phyloP scores from a whole-genome alignment of 78 protist species.

The Creolimax fragrantissima region DNA sequence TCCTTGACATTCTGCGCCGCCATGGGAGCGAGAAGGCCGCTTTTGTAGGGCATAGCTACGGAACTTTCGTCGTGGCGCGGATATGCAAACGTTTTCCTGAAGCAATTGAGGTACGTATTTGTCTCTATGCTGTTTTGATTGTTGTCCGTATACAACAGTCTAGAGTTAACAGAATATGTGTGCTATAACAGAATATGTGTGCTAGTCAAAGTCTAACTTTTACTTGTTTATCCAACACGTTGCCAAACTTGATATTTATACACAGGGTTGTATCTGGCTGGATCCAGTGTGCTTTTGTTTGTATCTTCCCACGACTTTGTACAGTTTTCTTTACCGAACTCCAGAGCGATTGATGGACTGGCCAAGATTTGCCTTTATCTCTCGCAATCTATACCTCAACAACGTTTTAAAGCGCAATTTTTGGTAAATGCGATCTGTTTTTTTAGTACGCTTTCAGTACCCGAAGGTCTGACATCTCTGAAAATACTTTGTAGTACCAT shows the following conservation, averaged over 20 bases:
- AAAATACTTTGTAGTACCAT: not conserved
- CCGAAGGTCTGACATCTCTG: not conserved
- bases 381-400: constrained; percentile 3
- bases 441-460: not conserved
- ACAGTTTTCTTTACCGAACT: not conserved
- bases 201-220: no score
- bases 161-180: not conserved
- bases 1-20: not conserved
- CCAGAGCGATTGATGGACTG: not conserved
- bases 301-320: not conserved
- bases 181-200: not conserved
- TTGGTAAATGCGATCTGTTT: not conserved
- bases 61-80: not conserved
- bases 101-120: not conserved
- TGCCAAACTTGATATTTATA: not conserved
- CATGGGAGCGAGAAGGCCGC: not conserved
- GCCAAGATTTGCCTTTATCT: not conserved
- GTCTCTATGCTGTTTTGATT: not conserved
- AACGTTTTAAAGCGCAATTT: constrained; percentile 5
- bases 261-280: not conserved
- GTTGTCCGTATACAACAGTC: not conserved
- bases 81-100: not conserved
- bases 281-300: constrained; percentile 22
- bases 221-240: not conserved
- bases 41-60: constrained; percentile 19